Evolutionary conservation across 768 basidiomycete species (phyloP), one percentile per base, ranked within the genome.

Genomic region (Russula sp.): DNA sequence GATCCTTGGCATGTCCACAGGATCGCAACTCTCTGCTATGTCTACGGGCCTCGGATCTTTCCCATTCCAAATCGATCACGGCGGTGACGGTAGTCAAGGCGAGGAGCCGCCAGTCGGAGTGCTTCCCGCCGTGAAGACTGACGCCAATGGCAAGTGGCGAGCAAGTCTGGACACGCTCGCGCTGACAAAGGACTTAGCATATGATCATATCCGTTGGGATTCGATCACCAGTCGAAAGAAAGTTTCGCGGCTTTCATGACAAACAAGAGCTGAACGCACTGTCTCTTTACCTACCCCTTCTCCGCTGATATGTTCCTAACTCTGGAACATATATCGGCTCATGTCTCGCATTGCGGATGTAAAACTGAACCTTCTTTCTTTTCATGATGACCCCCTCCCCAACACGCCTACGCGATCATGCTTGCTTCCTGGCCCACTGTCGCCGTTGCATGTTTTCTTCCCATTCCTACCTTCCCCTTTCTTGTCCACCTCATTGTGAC

Each of bases 151-250:
- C 22, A 82, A 83, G 44, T 83, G 85, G 72, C 84, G 91, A 57
- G 91, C 91, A 32, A 93, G 91, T 71, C 76, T 94, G 67, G 91
- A 94, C 69, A 93, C 91, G 0, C 78, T 94, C 39, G 89, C 88
- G 4, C 79, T 94, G 62, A 93, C 91, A 64, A 86, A 80, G 68
- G 91, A 91, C 73, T 74, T 94, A 59, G 84, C 89, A 48, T n/a
- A n/a, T n/a, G n/a, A n/a, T 88, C 88, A n/a, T 92, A 90, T 70
- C 89, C 91, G 16, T 80, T 93, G 59, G 84, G 82, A 37, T 91
- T 89, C 69, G 87, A 91, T 51, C 60, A 55, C 10, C 60, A 48
- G 22, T 59, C 64, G 53, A 59, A 57, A 47, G 62, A 66, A 27
- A 59, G 57, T 51, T 61, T 61, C 42, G 3, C 61, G 27, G 53